phyloP scores from a whole-genome alignment of 2,329 filamentous ascomycete species.

The Arthrobotrys pseudoclavata region DNA sequence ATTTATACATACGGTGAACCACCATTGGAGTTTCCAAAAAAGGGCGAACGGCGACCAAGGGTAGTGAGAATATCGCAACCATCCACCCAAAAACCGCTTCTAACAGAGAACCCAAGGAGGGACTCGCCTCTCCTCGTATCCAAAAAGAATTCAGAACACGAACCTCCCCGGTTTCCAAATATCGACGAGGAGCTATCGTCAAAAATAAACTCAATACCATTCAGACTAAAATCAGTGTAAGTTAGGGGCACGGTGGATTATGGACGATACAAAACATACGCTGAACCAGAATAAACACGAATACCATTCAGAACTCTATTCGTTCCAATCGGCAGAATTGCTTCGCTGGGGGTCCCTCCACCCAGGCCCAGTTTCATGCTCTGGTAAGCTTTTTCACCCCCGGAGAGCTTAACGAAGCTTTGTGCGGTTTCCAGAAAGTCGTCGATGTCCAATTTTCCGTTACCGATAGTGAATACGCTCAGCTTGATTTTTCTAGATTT shows the following conservation, averaged over 20 bases:
- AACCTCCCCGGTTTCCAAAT: slow-evolving; percentile 86
- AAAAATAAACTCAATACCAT: slow-evolving; percentile 92
- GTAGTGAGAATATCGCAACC: slow-evolving; percentile 91
- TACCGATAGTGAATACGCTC: slow-evolving; percentile 80
- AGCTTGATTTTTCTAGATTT: slow-evolving; percentile 80
- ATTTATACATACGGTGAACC: slow-evolving; percentile 81
- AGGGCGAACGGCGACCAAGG: slow-evolving; percentile 83
- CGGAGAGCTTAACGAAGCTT: slow-evolving; percentile 80
- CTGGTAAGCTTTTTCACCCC: slow-evolving; percentile 80
- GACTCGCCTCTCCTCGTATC: slow-evolving; percentile 88
- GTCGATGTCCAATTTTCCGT: slow-evolving; percentile 80
- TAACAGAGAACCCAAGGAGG: slow-evolving; percentile 86
- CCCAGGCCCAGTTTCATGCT: slow-evolving; percentile 81
- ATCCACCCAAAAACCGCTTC: slow-evolving; percentile 79
- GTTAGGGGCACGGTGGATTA: slow-evolving; percentile 76
- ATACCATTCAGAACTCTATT: slow-evolving; percentile 45
- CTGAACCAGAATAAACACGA: slow-evolving; percentile 30
- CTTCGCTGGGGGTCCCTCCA: slow-evolving; percentile 77
- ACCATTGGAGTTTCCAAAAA: slow-evolving; percentile 84
- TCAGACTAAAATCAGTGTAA: slow-evolving; percentile 66
- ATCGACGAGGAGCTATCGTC: slow-evolving; percentile 87
- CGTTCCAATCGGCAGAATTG: slow-evolving; percentile 79
- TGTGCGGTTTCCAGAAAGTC: slow-evolving; percentile 82
- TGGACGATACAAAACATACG: slow-evolving; percentile 18
- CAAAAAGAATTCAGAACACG: slow-evolving; percentile 73